Evolutionary conservation across 331 rosid species (phyloP), one percentile per base, ranked within the genome.

Genomic region (Quercus tomentella): DNA sequence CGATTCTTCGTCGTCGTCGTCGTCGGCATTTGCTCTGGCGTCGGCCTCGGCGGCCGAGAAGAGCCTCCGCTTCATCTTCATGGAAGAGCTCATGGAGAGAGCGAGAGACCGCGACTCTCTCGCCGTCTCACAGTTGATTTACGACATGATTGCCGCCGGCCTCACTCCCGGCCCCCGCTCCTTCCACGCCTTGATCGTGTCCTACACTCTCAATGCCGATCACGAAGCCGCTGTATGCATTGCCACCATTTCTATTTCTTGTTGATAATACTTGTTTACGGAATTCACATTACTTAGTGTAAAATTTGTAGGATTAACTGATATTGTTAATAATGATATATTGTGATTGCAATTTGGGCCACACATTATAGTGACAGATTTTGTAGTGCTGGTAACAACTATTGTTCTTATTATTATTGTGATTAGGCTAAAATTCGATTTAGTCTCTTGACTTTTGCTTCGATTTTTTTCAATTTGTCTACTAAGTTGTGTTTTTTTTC

Each of bases 121-220:
- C 43, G 94, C 90, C 49, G 99, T 90, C 80, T 76, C 91, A 14
- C 89, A 88, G 14, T 91, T 95, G 80, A 89, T 95, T 51, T 91
- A 93, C 86, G 98, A 93, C 86, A 95, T 95, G 99, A 85, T 95
- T 66, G 97, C 97, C 30, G 97, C 98, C 16, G 99, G 99, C 18
- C 90, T 95, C 75, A 81, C 63, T 78, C 99, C 97, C 5, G 99
- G 98, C 10, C 99, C 99, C 6, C 86, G 99, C 85, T 93, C 99
- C 54, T 95, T 92, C 84, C 99, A 95, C 35, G 99, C 89, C 17
- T 85, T 95, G 86, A 77, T 95, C 2, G 98, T 95, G 15, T 94
- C 97, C 9, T 84, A 91, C 73, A 81, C 82, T 66, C 93, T 93
- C 77, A 91, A 89, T 75, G 97, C 91, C 11, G 85, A 95, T 72